phyloP scores from a whole-genome alignment of 495 filamentous ascomycete genomes.

The Chlorociboria aeruginascens region DNA sequence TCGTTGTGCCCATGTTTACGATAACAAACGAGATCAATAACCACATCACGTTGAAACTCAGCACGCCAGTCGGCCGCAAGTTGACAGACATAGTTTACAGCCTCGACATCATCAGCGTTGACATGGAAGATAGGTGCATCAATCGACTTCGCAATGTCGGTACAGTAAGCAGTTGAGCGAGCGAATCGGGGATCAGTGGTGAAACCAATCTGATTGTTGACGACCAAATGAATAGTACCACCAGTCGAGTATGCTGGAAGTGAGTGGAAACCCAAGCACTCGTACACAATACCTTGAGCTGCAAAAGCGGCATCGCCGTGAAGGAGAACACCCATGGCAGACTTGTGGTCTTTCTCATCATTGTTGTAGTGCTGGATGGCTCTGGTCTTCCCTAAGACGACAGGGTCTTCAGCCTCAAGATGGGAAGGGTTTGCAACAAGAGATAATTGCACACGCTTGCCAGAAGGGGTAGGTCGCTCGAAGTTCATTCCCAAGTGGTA shows the following conservation, averaged over 20 bases:
- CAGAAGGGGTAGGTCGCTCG: constrained; percentile 93
- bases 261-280: constrained; percentile 94
- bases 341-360: constrained; percentile 74
- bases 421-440: constrained; percentile 97
- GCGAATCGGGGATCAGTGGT: constrained; percentile 97
- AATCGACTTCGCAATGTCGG: constrained; percentile 96
- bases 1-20: constrained; percentile 99
- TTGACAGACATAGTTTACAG: constrained; percentile 96
- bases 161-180: constrained; percentile 96
- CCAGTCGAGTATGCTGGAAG: constrained; percentile 93
- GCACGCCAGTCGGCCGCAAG: constrained; percentile 94
- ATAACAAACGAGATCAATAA: constrained; percentile 98
- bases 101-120: constrained; percentile 96
- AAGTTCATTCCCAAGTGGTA: constrained; percentile 99
- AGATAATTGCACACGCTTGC: constrained; percentile 96
- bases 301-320: constrained; percentile 98
- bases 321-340: constrained; percentile 88
- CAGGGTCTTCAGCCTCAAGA: constrained; percentile 95
- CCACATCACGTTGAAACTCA: constrained; percentile 92
- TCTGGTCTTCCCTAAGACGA: constrained; percentile 92
- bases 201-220: constrained; percentile 99
- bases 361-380: constrained; percentile 99
- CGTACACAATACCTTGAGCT: constrained; percentile 92
- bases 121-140: constrained; percentile 99
- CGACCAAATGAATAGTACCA: constrained; percentile 91